phyloP scores from a whole-genome alignment of 768 basidiomycete genomes.

The Strobilomyces echinocephalus region DNA sequence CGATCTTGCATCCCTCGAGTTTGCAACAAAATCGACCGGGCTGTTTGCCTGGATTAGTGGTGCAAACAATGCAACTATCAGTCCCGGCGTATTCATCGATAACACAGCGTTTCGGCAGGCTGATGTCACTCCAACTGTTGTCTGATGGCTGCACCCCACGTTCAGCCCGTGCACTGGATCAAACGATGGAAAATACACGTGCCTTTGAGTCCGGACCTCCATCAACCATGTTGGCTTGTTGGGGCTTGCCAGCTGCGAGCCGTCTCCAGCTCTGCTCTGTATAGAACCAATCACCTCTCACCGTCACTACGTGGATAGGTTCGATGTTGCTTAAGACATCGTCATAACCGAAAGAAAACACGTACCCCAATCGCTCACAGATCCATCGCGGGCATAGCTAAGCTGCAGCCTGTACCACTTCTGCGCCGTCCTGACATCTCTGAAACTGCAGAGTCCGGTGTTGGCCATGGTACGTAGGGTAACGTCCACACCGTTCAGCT shows the following conservation, averaged over 20 bases:
- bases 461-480: background rate
- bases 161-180: background rate
- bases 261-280: slow-evolving; percentile 7
- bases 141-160: background rate
- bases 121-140: background rate
- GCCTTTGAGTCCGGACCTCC: background rate
- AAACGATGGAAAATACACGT: background rate
- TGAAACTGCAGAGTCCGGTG: slow-evolving; percentile 1
- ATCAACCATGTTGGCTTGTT: background rate
- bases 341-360: too few relatives aligned
- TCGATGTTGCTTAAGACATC: too few relatives aligned
- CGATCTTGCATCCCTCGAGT: background rate
- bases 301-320: background rate
- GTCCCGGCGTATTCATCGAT: background rate
- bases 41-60: background rate
- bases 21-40: background rate
- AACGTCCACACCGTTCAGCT: background rate
- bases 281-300: background rate
- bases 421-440: background rate
- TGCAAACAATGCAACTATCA: background rate
- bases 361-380: slow-evolving; percentile 1
- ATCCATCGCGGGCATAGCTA: slow-evolving; percentile 1
- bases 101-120: background rate
- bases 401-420: slow-evolving; percentile 5
- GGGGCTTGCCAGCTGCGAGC: background rate